phyloP scores from a whole-genome alignment of 2,329 filamentous ascomycete genomes.

The Diaporthe vexans region DNA sequence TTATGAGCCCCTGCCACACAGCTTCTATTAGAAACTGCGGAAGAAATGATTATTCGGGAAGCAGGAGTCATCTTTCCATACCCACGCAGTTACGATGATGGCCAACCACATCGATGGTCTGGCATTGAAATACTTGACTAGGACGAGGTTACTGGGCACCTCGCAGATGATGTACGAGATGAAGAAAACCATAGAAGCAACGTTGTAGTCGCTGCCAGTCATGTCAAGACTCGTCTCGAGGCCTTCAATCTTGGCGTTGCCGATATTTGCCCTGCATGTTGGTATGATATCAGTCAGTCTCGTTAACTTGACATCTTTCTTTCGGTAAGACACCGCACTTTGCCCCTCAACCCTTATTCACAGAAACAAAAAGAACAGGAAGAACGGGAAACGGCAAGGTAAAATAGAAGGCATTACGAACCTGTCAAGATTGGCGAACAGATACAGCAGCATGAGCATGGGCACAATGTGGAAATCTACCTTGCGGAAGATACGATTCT shows the following conservation, averaged over 20 bases:
- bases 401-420: neutral
- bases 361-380: too few species aligned
- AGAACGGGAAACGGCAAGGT: too few species aligned
- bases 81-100: conserved; percentile 2
- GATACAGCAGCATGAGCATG: conserved; percentile 16
- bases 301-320: too few species aligned
- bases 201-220: conserved; percentile 48
- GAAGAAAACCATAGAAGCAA: conserved; percentile 51
- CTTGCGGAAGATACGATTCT: conserved; percentile 7
- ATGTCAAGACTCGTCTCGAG: conserved; percentile 49
- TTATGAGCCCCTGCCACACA: conserved; percentile 55
- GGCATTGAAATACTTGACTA: neutral
- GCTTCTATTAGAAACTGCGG: neutral
- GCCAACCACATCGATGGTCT: conserved; percentile 9
- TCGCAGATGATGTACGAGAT: conserved; percentile 49
- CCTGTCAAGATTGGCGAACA: conserved; percentile 18
- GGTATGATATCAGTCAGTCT: neutral
- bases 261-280: conserved; percentile 39
- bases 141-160: conserved; percentile 42
- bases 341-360: too few species aligned
- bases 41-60: neutral
- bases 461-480: conserved; percentile 4
- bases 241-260: conserved; percentile 50
- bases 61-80: neutral
- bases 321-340: too few species aligned